phyloP scores from a whole-genome alignment of 257 asterid species.

The Nicotiana paniculata region DNA sequence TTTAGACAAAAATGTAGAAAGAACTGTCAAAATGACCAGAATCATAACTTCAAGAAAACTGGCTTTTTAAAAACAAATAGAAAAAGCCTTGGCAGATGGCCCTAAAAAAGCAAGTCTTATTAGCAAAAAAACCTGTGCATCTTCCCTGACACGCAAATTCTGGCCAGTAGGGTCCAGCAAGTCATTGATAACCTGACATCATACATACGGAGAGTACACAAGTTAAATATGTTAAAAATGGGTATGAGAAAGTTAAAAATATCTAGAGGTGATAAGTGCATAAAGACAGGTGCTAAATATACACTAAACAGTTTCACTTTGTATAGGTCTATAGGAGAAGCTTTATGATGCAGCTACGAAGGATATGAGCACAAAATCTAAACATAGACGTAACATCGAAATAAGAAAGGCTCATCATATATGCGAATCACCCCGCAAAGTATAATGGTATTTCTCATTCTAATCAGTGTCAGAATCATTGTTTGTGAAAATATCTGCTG shows the following conservation, averaged over 20 bases:
- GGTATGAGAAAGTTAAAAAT: neutral
- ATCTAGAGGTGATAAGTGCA: neutral
- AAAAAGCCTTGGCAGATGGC: neutral
- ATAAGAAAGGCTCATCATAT: neutral
- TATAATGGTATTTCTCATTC: neutral
- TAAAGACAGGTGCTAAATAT: neutral
- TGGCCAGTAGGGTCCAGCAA: conserved; percentile 99
- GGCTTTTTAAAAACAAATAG: neutral
- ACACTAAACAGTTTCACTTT: neutral
- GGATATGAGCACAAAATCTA: neutral
- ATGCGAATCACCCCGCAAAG: neutral
- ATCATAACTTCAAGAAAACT: neutral
- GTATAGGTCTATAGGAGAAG: neutral
- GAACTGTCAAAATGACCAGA: neutral
- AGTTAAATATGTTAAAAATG: neutral
- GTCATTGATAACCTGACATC: conserved; percentile 85
- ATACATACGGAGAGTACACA: neutral
- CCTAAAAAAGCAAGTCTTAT: neutral
- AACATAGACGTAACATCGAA: neutral
- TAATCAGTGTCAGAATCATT: neutral
- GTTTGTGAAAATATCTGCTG: neutral
- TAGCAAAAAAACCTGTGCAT: conserved; percentile 68
- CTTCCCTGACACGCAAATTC: conserved; percentile 97
- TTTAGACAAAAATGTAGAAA: neutral
- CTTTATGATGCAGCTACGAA: neutral